A percentile compares a stretch with the other conserved stretches of the same genome.
These are phyloP conservation scores for Ophiostoma sp. DNA, from an alignment of 2,329 filamentous ascomycete genomes.

Conservation along the genomic window DNA sequence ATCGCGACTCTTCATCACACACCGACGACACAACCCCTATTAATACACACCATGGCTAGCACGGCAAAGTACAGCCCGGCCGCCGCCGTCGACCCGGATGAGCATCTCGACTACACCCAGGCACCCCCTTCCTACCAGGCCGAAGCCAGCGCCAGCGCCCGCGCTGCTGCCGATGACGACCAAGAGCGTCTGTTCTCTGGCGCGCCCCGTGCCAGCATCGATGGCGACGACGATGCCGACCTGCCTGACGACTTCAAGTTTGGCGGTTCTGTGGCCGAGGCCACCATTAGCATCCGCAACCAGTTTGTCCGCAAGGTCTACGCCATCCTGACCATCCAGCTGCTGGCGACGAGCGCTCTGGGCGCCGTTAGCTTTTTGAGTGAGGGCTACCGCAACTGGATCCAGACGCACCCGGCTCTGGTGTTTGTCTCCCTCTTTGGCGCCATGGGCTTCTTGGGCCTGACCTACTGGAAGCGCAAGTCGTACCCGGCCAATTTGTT, in stretches of 20 bases:
- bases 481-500: conserved; percentile 92
- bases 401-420: conserved; percentile 78
- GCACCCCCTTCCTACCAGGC: conserved; percentile 78
- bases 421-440: conserved; percentile 86
- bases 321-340: conserved; percentile 92
- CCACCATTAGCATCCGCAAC: conserved; percentile 92
- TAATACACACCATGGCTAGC: conserved; percentile 38
- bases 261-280: conserved; percentile 89
- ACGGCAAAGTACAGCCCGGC: conserved; percentile 81
- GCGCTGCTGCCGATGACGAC: conserved; percentile 56
- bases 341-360: conserved; percentile 78
- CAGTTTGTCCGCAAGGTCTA: conserved; percentile 98
- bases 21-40: not conserved
- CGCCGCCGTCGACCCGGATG: conserved; percentile 82
- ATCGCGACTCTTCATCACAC: not conserved
- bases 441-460: conserved; percentile 77
- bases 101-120: conserved; percentile 64
- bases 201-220: conserved; percentile 74
- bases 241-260: conserved; percentile 99
- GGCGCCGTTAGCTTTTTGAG: conserved; percentile 86
- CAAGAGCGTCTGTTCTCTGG: conserved; percentile 61
- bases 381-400: conserved; percentile 76
- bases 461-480: conserved; percentile 95
- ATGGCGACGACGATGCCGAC: conserved; percentile 62
- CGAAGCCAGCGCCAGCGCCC: conserved; percentile 49